phyloP scores from a whole-genome alignment of 2,329 filamentous ascomycete genomes.

The Monosporascus sp. region DNA sequence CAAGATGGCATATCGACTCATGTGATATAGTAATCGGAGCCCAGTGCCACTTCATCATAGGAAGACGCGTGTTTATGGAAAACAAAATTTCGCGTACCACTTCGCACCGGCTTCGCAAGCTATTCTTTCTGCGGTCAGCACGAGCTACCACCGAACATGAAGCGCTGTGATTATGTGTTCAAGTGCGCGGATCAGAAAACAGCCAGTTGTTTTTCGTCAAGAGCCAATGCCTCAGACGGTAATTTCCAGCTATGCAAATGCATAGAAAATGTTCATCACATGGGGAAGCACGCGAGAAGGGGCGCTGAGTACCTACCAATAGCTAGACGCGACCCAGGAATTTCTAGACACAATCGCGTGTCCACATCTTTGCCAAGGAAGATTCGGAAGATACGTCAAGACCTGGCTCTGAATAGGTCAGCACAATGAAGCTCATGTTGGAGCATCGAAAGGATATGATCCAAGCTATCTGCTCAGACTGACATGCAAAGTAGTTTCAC shows the following conservation, averaged over 20 bases:
- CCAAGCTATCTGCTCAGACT: slow-evolving; percentile 63
- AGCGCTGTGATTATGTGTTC: slow-evolving; percentile 18
- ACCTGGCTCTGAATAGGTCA: slow-evolving; percentile 8
- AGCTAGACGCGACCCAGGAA: no score
- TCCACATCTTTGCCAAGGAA: not conserved
- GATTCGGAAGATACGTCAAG: no score
- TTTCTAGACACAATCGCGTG: no score
- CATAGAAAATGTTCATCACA: slow-evolving; percentile 67
- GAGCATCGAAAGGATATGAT: slow-evolving; percentile 1
- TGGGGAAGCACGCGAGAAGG: slow-evolving; percentile 6
- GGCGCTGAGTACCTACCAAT: not conserved
- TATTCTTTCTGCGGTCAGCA: no score
- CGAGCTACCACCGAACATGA: not conserved
- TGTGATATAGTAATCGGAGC: slow-evolving; percentile 68
- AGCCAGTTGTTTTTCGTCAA: slow-evolving; percentile 83
- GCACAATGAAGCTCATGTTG: slow-evolving; percentile 12
- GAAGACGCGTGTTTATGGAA: slow-evolving; percentile 19
- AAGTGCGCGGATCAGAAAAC: slow-evolving; percentile 58
- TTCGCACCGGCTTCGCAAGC: not conserved
- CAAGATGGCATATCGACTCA: slow-evolving; percentile 87
- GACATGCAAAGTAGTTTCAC: slow-evolving; percentile 91
- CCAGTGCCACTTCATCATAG: slow-evolving; percentile 94
- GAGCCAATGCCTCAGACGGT: slow-evolving; percentile 74
- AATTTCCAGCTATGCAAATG: slow-evolving; percentile 84
- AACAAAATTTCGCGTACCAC: slow-evolving; percentile 24